Conservation (phyloP, 208 protist species). For the Wallacemonas sp. region DNA sequence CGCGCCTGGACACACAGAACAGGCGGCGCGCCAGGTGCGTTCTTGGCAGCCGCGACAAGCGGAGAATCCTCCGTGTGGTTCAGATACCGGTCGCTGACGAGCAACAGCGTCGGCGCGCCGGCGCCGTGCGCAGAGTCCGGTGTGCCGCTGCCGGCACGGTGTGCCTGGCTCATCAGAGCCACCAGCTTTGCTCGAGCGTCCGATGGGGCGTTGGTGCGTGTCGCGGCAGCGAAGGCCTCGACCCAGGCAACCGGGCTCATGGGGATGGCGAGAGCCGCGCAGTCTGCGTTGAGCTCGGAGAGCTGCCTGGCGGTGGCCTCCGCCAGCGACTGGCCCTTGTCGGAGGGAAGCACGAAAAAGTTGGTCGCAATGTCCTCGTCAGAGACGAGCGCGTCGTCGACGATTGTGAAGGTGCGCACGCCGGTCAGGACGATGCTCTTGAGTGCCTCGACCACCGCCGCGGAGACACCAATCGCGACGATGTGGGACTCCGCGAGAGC, state of each 20-base stretch:
- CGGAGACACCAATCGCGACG: constrained; percentile 91
- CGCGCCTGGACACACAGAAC: constrained; percentile 80
- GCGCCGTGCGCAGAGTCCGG: not conserved
- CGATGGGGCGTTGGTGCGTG: constrained; percentile 15
- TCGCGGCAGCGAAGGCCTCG: constrained; percentile 22
- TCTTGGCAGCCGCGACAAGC: constrained; percentile 22
- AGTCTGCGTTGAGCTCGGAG: constrained; percentile 84
- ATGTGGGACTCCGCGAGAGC: constrained; percentile 84
- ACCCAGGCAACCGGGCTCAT: constrained; percentile 43
- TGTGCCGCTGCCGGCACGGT: constrained; percentile 1
- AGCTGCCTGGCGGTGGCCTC: constrained; percentile 69
- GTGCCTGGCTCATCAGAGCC: not conserved
- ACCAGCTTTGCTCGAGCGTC: not conserved
- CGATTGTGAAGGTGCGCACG: constrained; percentile 92
- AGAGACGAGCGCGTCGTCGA: constrained; percentile 88
- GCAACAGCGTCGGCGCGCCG: constrained; percentile 17
- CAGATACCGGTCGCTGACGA: constrained; percentile 48
- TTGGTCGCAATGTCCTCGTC: constrained; percentile 92
- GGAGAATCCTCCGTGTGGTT: constrained; percentile 37
- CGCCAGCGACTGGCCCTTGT: constrained; percentile 68
- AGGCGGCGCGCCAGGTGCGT: constrained; percentile 30
- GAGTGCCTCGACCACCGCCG: constrained; percentile 90
- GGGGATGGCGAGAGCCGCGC: constrained; percentile 35
- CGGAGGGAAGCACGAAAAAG: constrained; percentile 90
- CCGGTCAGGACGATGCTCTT: constrained; percentile 97